Conservation (phyloP, 2,329 filamentous ascomycete genomes). For the Diaporthe longicolla region DNA sequence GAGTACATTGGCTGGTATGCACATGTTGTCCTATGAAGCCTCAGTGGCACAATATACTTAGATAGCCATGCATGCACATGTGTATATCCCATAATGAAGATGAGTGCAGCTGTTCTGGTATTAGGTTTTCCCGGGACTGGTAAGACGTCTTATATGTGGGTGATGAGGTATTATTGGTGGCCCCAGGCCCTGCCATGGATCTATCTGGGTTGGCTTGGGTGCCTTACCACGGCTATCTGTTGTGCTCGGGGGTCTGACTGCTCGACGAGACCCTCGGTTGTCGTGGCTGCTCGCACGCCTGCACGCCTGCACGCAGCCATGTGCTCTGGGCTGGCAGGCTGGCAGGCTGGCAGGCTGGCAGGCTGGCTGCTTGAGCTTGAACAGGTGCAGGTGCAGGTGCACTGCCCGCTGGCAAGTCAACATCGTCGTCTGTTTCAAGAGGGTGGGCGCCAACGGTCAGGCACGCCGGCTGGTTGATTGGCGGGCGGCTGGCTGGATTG, state of each 20-base stretch:
- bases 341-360: too few relatives aligned
- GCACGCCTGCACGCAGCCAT: constrained; percentile 3
- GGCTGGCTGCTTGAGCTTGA: background rate
- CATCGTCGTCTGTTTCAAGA: constrained; percentile 15
- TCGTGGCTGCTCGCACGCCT: background rate
- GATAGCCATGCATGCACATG: background rate
- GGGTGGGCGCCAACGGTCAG: constrained; percentile 14
- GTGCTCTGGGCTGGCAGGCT: too few relatives aligned
- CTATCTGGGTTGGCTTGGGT: too few relatives aligned
- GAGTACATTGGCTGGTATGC: background rate
- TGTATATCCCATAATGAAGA: background rate
- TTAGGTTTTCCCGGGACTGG: too few relatives aligned
- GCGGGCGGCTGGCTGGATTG: constrained; percentile 1
- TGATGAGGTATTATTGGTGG: background rate
- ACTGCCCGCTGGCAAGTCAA: constrained; percentile 7
- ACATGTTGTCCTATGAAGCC: background rate
- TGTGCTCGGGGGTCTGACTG: background rate
- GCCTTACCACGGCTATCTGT: too few relatives aligned
- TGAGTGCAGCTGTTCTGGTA: too few relatives aligned
- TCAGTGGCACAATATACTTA: background rate
- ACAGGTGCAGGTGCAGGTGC: background rate
- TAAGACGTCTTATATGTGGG: background rate
- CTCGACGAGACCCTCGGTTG: background rate
- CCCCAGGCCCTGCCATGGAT: background rate
- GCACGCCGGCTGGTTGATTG: constrained; percentile 23